Evolutionary conservation across 768 basidiomycete genomes (phyloP).

Genomic region (Russula sp.): DNA sequence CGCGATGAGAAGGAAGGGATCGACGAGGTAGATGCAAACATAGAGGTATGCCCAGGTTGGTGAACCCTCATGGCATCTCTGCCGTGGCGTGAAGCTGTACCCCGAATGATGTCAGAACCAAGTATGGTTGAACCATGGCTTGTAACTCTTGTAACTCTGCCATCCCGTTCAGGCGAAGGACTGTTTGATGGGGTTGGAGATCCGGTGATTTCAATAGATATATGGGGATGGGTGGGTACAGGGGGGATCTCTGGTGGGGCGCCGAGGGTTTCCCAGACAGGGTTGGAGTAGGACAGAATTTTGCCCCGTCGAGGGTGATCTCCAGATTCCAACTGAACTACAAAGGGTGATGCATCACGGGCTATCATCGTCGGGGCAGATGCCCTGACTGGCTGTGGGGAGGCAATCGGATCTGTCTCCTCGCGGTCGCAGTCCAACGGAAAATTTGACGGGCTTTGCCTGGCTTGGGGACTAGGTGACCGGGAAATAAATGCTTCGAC

Average conservation of each 20-base stretch:
- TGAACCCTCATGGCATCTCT: slow-evolving; percentile 16
- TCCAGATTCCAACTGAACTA: neutral
- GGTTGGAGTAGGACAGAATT: slow-evolving; percentile 17
- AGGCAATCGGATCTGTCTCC: neutral
- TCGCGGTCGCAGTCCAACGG: neutral
- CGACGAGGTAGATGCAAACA: neutral
- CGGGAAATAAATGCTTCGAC: neutral
- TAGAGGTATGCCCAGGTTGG: neutral
- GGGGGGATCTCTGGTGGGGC: neutral
- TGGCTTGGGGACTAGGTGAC: neutral
- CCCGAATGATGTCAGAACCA: slow-evolving; percentile 31
- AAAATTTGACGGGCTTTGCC: neutral
- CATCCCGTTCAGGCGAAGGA: neutral
- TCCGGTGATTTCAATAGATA: neutral
- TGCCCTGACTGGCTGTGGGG: neutral
- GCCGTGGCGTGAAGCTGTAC: neutral
- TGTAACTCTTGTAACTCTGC: neutral
- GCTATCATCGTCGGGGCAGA: neutral
- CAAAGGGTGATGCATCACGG: neutral
- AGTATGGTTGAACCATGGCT: slow-evolving; percentile 23
- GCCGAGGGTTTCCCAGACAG: slow-evolving; percentile 15
- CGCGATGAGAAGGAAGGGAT: neutral
- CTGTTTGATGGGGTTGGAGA: neutral
- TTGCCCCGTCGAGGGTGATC: neutral
- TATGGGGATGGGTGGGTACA: neutral